These are phyloP conservation scores for Penicillium fimorum DNA, from an alignment of 495 filamentous ascomycete genomes.

Conservation along the genomic window DNA sequence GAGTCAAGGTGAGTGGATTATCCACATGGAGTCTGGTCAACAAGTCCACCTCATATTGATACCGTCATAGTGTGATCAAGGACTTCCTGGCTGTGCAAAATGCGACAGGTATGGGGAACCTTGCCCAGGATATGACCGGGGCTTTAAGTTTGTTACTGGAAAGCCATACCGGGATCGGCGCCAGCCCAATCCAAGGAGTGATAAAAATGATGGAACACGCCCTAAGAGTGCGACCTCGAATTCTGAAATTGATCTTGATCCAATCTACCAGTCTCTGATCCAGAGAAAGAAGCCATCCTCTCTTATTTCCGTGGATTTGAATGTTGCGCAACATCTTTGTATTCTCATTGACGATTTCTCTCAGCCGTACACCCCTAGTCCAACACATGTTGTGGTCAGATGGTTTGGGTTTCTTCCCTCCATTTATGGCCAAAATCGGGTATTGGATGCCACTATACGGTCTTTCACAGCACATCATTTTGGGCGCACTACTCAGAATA, in stretches of 20 bases:
- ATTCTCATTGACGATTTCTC: slow-evolving; percentile 29
- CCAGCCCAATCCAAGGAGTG: slow-evolving; percentile 5
- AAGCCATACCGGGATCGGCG: slow-evolving; percentile 33
- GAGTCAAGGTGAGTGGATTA: slow-evolving; percentile 30
- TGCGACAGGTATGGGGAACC: slow-evolving; percentile 36
- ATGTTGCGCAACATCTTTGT: slow-evolving; percentile 28
- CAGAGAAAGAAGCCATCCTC: slow-evolving; percentile 4
- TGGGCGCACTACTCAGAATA: slow-evolving; percentile 24
- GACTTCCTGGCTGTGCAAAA: slow-evolving; percentile 29
- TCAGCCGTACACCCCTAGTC: slow-evolving; percentile 16
- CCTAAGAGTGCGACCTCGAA: background rate
- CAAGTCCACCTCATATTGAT: slow-evolving; percentile 5
- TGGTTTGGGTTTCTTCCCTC: slow-evolving; percentile 34
- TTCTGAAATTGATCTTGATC: background rate
- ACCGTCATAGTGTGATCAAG: slow-evolving; percentile 33
- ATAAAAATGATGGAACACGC: background rate
- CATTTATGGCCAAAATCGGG: slow-evolving; percentile 30
- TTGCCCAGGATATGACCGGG: slow-evolving; percentile 38
- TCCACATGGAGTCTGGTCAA: background rate
- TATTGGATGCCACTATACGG: slow-evolving; percentile 32
- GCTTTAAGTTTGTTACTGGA: slow-evolving; percentile 35
- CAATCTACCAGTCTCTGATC: slow-evolving; percentile 5
- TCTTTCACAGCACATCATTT: slow-evolving; percentile 35
- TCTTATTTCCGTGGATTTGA: slow-evolving; percentile 16
- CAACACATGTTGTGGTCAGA: slow-evolving; percentile 21